These are phyloP conservation scores for Penicillium coffeae DNA, from an alignment of 495 filamentous ascomycete species.

Conservation along the genomic window DNA sequence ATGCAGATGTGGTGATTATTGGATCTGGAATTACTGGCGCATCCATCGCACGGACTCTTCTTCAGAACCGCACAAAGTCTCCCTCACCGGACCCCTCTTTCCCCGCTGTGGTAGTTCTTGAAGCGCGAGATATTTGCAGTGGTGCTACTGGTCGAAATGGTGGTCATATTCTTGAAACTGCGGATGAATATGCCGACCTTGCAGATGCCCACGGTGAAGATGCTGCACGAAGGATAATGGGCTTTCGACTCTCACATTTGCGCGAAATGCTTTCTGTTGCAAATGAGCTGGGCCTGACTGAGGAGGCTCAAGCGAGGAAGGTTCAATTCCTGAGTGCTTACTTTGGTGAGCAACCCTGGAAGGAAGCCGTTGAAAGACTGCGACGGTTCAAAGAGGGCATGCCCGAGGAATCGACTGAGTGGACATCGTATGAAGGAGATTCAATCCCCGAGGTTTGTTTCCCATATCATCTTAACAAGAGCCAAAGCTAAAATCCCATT, in stretches of 20 bases:
- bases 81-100: slow-evolving; percentile 17
- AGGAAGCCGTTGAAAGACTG: slow-evolving; percentile 17
- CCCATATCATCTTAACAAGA: no score
- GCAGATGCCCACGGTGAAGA: slow-evolving; percentile 21
- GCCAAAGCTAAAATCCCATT: no score
- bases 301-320: slow-evolving; percentile 24
- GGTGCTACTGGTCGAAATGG: slow-evolving; percentile 72
- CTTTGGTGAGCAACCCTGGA: slow-evolving; percentile 27
- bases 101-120: slow-evolving; percentile 62
- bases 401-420: slow-evolving; percentile 28
- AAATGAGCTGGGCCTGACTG: slow-evolving; percentile 24
- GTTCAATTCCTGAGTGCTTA: slow-evolving; percentile 32
- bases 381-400: slow-evolving; percentile 26
- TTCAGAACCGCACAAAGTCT: slow-evolving; percentile 30
- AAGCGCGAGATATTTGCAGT: slow-evolving; percentile 73
- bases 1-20: slow-evolving; percentile 63
- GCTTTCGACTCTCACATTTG: slow-evolving; percentile 32
- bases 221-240: slow-evolving; percentile 21
- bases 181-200: slow-evolving; percentile 24
- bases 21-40: slow-evolving; percentile 71
- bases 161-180: slow-evolving; percentile 33
- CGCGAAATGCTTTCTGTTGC: slow-evolving; percentile 27
- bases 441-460: slow-evolving; percentile 24
- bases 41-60: slow-evolving; percentile 61
- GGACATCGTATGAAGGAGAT: slow-evolving; percentile 20